Percentiles rank a stretch among this genome's conserved stretches.
Conservation (phyloP, 768 basidiomycete species). For the Tremella fuciformis region DNA sequence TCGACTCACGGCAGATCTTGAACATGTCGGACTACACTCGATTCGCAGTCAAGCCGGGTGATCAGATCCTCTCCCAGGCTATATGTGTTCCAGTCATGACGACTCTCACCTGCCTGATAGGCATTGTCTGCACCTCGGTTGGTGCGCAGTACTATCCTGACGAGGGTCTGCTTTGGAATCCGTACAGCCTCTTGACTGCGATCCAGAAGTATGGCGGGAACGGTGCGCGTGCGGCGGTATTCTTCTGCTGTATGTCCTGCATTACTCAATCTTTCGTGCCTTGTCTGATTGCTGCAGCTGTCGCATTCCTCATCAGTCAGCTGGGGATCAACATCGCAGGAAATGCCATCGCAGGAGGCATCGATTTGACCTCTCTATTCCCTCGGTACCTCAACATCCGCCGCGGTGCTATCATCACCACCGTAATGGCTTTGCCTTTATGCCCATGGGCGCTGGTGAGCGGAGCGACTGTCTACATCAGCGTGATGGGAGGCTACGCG, state of each 20-base stretch:
- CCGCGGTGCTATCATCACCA: constrained; percentile 26
- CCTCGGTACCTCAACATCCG: constrained; percentile 32
- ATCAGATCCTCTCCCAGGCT: constrained; percentile 26
- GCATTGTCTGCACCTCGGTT: constrained; percentile 42
- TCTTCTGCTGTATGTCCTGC: constrained; percentile 41
- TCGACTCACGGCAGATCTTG: constrained; percentile 19
- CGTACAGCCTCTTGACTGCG: constrained; percentile 24
- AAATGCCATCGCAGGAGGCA: constrained; percentile 38
- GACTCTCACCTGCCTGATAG: constrained; percentile 34
- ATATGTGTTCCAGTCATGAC: constrained; percentile 25
- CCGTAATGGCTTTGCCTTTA: constrained; percentile 35
- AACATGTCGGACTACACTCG: constrained; percentile 42
- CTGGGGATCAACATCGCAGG: constrained; percentile 43
- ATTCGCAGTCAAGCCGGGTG: constrained; percentile 32
- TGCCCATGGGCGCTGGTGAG: constrained; percentile 36
- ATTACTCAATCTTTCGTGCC: neutral
- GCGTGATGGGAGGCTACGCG: constrained; percentile 33
- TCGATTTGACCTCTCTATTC: constrained; percentile 32
- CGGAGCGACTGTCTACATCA: constrained; percentile 36
- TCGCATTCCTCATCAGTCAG: constrained; percentile 39
- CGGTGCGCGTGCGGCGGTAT: constrained; percentile 44
- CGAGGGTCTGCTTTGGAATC: constrained; percentile 36
- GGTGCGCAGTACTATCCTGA: constrained; percentile 43
- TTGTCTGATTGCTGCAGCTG: constrained; percentile 22
- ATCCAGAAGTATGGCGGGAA: constrained; percentile 30